Conservation (phyloP, 441 rosid species). For the Adansonia gregorii region DNA sequence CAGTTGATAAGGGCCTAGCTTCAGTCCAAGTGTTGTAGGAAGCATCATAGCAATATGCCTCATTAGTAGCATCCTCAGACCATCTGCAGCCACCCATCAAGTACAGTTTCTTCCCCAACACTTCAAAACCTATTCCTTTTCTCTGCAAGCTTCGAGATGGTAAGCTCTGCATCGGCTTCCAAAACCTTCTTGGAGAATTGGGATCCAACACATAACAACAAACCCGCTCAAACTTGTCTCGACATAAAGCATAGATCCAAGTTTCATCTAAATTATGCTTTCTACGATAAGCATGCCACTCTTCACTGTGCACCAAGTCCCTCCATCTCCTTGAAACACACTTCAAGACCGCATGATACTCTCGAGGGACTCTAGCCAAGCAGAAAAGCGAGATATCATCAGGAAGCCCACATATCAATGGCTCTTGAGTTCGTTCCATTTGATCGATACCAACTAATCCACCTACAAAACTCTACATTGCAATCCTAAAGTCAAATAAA, state of each 20-base stretch:
- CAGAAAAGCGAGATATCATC: conserved; percentile 60
- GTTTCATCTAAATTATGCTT: conserved; percentile 63
- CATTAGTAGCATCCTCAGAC: conserved; percentile 64
- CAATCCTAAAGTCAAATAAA: conserved; percentile 7
- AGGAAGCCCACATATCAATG: conserved; percentile 54
- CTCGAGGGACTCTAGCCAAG: conserved; percentile 66
- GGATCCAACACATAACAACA: conserved; percentile 64
- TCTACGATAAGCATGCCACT: conserved; percentile 53
- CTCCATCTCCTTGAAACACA: conserved; percentile 83
- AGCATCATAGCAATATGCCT: conserved; percentile 66
- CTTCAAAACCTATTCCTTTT: conserved; percentile 73
- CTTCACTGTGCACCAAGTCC: conserved; percentile 62
- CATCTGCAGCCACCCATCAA: conserved; percentile 83
- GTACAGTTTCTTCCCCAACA: conserved; percentile 64
- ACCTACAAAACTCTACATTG: conserved; percentile 31
- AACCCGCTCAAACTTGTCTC: conserved; percentile 45
- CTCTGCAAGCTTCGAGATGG: conserved; percentile 52
- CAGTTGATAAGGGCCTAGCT: conserved; percentile 55
- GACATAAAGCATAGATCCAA: conserved; percentile 83
- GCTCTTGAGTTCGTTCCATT: conserved; percentile 30
- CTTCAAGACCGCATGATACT: conserved; percentile 50
- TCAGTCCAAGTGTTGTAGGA: conserved; percentile 57
- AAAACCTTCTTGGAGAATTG: conserved; percentile 46
- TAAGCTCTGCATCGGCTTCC: conserved; percentile 56
- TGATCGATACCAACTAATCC: conserved; percentile 14